Conservation (phyloP, 2,329 filamentous ascomycete genomes). For the Sphaerulina vaccinii region DNA sequence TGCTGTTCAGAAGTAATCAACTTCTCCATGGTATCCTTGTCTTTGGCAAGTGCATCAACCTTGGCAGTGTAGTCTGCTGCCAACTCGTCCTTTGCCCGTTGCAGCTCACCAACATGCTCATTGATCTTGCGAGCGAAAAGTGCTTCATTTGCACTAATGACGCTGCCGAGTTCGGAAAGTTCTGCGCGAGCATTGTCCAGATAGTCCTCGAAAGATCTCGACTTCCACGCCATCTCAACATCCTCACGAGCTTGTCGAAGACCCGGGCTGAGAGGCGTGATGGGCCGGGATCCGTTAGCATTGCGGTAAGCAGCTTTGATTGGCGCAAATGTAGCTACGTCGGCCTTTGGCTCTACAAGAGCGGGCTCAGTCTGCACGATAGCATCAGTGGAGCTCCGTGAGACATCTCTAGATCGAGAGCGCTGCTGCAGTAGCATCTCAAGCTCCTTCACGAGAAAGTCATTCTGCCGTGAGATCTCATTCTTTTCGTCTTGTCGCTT, state of each 20-base stretch:
- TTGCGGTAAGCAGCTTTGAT: slow-evolving; percentile 18
- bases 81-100: slow-evolving; percentile 38
- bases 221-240: slow-evolving; percentile 23
- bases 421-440: slow-evolving; percentile 29
- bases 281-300: slow-evolving; percentile 11
- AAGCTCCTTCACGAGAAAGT: slow-evolving; percentile 33
- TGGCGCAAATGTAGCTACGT: slow-evolving; percentile 15
- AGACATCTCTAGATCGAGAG: slow-evolving; percentile 7
- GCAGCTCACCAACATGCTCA: slow-evolving; percentile 39
- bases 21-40: slow-evolving; percentile 35
- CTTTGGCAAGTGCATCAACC: slow-evolving; percentile 33
- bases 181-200: slow-evolving; percentile 36
- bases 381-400: slow-evolving; percentile 20
- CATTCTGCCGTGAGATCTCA: slow-evolving; percentile 32
- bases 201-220: slow-evolving; percentile 39
- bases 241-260: slow-evolving; percentile 22
- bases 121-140: slow-evolving; percentile 39
- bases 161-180: slow-evolving; percentile 37
- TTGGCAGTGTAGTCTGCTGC: slow-evolving; percentile 37
- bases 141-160: slow-evolving; percentile 38
- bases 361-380: slow-evolving; percentile 28
- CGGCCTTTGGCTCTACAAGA: slow-evolving; percentile 19
- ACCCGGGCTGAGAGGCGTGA: slow-evolving; percentile 22
- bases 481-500: slow-evolving; percentile 31
- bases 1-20: slow-evolving; percentile 33